Percentiles rank a stretch among this genome's conserved stretches.
Evolutionary conservation across 2,329 filamentous ascomycete species (phyloP).

Genomic region (Tolypocladium tropicale): DNA sequence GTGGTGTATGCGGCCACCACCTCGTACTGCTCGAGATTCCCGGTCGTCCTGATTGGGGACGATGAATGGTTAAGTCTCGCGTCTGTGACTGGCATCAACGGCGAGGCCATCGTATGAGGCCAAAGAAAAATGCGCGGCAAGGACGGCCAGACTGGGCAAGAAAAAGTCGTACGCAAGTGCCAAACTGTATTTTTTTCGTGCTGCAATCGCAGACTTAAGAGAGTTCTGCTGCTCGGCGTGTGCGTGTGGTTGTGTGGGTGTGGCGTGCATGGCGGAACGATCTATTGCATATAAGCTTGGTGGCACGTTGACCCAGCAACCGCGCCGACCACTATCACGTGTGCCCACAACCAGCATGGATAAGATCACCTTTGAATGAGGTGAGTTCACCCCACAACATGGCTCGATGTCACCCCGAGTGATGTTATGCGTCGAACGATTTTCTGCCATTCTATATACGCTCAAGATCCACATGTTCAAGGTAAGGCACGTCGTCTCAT

Average conservation of each 20-base stretch:
- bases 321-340: not conserved
- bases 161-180: not conserved
- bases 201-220: not conserved
- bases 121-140: not conserved
- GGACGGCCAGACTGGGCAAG: not conserved
- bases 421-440: too few species aligned
- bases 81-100: conserved; percentile 27
- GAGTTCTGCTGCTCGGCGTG: not conserved
- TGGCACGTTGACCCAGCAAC: conserved; percentile 3
- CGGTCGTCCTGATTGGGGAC: conserved; percentile 18
- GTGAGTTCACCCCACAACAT: not conserved
- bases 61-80: conserved; percentile 24
- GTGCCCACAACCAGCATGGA: not conserved
- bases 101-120: conserved; percentile 24
- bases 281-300: not conserved
- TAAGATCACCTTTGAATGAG: too few species aligned
- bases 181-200: not conserved
- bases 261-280: not conserved
- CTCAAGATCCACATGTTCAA: not conserved
- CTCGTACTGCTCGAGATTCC: conserved; percentile 23
- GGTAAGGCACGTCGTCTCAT: not conserved
- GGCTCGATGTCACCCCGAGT: too few species aligned
- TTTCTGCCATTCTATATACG: not conserved
- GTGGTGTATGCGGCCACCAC: conserved; percentile 15
- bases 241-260: not conserved